phyloP scores from a whole-genome alignment of 208 protist genomes.

The Blechomonas ayalai region DNA sequence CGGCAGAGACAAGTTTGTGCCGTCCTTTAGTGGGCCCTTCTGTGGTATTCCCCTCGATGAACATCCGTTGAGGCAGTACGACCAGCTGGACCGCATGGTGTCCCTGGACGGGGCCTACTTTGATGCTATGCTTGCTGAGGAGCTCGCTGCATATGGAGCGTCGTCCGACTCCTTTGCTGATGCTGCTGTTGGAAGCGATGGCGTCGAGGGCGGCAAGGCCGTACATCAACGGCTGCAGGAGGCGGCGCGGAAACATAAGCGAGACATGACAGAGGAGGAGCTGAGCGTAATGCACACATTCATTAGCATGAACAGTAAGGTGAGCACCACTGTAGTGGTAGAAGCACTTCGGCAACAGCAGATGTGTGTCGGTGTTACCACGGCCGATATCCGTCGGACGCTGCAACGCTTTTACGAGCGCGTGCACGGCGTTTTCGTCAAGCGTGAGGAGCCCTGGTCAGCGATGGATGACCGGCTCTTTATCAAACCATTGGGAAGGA shows the following conservation, averaged over 20 bases:
- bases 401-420: slow-evolving; percentile 75
- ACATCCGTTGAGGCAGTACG: slow-evolving; percentile 63
- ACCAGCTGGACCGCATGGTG: slow-evolving; percentile 47
- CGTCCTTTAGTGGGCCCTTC: slow-evolving; percentile 78
- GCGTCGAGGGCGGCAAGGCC: neutral
- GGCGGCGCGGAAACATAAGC: slow-evolving; percentile 51
- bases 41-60: slow-evolving; percentile 37
- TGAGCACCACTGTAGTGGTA: slow-evolving; percentile 39
- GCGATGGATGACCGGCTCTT: slow-evolving; percentile 73
- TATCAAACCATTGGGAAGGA: no score
- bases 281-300: slow-evolving; percentile 50
- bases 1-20: slow-evolving; percentile 78
- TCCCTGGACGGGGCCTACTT: slow-evolving; percentile 35
- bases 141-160: slow-evolving; percentile 12
- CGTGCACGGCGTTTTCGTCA: slow-evolving; percentile 43
- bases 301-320: slow-evolving; percentile 40
- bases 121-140: slow-evolving; percentile 25
- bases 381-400: slow-evolving; percentile 52
- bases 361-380: slow-evolving; percentile 53
- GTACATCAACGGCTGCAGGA: slow-evolving; percentile 17
- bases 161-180: neutral
- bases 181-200: neutral
- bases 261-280: slow-evolving; percentile 65
- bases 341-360: slow-evolving; percentile 41
- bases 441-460: slow-evolving; percentile 46